Conservation (phyloP, 352 stramenopile genomes). For the Halophytophthora batemanensis region DNA sequence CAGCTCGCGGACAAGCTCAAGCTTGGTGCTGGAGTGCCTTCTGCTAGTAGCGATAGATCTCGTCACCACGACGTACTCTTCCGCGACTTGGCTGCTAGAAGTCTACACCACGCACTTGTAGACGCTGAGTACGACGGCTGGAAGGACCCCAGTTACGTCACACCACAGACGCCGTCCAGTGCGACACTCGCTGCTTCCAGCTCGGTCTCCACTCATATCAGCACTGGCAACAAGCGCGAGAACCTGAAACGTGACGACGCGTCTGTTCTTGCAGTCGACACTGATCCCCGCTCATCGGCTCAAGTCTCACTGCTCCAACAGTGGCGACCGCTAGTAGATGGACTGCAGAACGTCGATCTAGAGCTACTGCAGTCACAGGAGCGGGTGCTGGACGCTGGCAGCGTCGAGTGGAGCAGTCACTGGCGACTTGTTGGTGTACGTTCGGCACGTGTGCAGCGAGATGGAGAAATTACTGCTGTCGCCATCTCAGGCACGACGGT, state of each 20-base stretch:
- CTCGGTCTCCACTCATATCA: no score
- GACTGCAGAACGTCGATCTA: constrained; percentile 33
- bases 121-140: constrained; percentile 27
- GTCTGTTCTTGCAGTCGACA: not conserved
- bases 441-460: constrained; percentile 14
- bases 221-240: constrained; percentile 11
- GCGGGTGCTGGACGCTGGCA: constrained; percentile 3
- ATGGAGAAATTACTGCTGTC: constrained; percentile 13
- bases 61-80: constrained; percentile 8
- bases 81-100: constrained; percentile 26
- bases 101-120: constrained; percentile 37
- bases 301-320: constrained; percentile 23
- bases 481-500: constrained; percentile 25
- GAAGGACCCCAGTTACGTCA: not conserved
- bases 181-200: no score
- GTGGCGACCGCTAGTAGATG: constrained; percentile 33
- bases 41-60: not conserved
- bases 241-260: constrained; percentile 9
- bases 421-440: constrained; percentile 29
- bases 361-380: constrained; percentile 22
- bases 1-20: constrained; percentile 21
- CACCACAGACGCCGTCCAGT: not conserved
- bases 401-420: constrained; percentile 15
- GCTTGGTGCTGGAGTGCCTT: not conserved
- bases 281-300: not conserved